Percentiles rank a stretch among this genome's conserved stretches.
These are phyloP conservation scores for Inga laurina DNA, from an alignment of 306 rosid genomes.

Conservation along the genomic window DNA sequence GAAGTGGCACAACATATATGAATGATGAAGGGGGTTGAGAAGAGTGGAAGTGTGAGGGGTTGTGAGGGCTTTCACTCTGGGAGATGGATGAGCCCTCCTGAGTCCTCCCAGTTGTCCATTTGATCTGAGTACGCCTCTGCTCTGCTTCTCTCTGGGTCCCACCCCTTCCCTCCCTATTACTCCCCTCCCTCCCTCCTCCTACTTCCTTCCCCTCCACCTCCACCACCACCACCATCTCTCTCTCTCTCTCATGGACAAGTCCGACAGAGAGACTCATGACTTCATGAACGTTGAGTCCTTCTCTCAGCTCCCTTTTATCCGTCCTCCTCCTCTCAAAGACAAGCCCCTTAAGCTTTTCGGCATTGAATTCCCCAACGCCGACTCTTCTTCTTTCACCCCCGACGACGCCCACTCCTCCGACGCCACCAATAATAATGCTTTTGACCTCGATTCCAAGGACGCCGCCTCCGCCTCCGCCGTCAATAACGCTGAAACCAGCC, in stretches of 20 bases:
- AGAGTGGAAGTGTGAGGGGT: conserved; percentile 49
- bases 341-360: conserved; percentile 72
- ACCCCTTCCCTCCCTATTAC: neutral
- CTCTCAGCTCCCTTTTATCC: conserved; percentile 88
- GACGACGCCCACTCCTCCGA: conserved; percentile 36
- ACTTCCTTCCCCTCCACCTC: neutral
- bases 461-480: neutral
- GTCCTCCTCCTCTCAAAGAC: conserved; percentile 51
- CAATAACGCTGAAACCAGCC: conserved; percentile 44
- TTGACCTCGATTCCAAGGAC: conserved; percentile 33
- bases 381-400: neutral
- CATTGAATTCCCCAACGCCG: conserved; percentile 47
- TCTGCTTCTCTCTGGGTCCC: conserved; percentile 2
- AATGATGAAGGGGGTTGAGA: conserved; percentile 25
- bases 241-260: conserved; percentile 59
- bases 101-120: conserved; percentile 41
- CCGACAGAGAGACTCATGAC: conserved; percentile 72
- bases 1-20: conserved; percentile 34
- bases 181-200: neutral
- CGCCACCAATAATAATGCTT: neutral
- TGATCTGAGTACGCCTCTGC: neutral
- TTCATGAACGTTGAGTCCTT: conserved; percentile 87
- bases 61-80: conserved; percentile 61
- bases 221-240: neutral
- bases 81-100: conserved; percentile 49